Evolutionary conservation across 495 filamentous ascomycete genomes (phyloP).

Genomic region (Patellaria atrata): DNA sequence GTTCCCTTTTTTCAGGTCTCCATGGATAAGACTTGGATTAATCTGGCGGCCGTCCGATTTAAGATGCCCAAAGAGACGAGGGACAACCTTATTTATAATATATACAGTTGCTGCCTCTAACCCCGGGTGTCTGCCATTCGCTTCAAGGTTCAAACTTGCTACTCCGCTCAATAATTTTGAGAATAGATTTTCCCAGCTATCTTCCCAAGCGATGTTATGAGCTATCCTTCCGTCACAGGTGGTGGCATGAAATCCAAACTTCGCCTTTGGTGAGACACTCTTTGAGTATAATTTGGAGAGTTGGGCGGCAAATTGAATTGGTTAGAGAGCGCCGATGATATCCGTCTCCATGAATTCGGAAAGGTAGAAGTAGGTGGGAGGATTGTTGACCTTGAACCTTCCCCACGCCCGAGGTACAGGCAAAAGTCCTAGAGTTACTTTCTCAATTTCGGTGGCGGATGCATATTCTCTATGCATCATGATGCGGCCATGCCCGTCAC

Average conservation of each 20-base stretch:
- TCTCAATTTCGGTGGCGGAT: slow-evolving; percentile 2
- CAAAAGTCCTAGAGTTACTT: neutral
- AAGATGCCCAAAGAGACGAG: slow-evolving; percentile 7
- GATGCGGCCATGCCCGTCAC: slow-evolving; percentile 3
- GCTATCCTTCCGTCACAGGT: slow-evolving; percentile 7
- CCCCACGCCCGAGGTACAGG: slow-evolving; percentile 2
- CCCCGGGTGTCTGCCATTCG: slow-evolving; percentile 12
- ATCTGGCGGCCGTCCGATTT: slow-evolving; percentile 9
- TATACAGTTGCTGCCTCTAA: slow-evolving; percentile 3
- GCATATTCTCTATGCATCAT: slow-evolving; percentile 2
- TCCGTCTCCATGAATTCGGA: slow-evolving; percentile 9
- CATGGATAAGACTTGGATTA: slow-evolving; percentile 10
- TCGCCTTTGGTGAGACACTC: slow-evolving; percentile 6
- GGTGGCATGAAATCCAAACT: slow-evolving; percentile 7
- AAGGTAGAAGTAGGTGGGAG: slow-evolving; percentile 7
- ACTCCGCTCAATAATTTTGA: slow-evolving; percentile 13
- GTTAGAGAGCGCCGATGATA: slow-evolving; percentile 4
- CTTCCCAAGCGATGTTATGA: slow-evolving; percentile 8
- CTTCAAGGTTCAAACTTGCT: slow-evolving; percentile 11
- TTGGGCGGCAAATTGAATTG: slow-evolving; percentile 1
- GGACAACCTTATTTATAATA: slow-evolving; percentile 6
- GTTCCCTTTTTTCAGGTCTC: slow-evolving; percentile 10
- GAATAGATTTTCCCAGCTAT: slow-evolving; percentile 8
- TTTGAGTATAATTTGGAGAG: slow-evolving; percentile 6
- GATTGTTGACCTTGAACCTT: slow-evolving; percentile 1